A percentile compares a stretch with the other conserved stretches of the same genome.
These are phyloP conservation scores for Neofusicoccum sp. DNA, from an alignment of 2,329 filamentous ascomycete species.

Conservation along the genomic window DNA sequence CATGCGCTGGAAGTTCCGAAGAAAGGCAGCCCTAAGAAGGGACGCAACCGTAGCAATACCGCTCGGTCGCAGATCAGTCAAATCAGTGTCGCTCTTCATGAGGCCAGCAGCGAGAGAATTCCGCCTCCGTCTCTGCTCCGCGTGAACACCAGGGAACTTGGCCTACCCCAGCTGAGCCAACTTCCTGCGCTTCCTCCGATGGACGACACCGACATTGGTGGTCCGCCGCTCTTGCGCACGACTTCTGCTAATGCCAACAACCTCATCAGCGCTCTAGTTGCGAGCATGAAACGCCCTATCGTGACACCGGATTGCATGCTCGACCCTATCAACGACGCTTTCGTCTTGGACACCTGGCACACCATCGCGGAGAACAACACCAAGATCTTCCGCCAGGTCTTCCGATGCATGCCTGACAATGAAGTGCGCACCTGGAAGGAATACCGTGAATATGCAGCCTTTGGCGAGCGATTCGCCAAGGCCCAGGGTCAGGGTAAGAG, in stretches of 20 bases:
- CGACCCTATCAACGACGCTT: slow-evolving; percentile 78
- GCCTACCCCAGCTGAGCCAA: slow-evolving; percentile 66
- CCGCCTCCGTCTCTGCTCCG: slow-evolving; percentile 61
- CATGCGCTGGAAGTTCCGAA: slow-evolving; percentile 49
- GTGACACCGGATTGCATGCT: slow-evolving; percentile 92
- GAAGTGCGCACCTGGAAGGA: slow-evolving; percentile 92
- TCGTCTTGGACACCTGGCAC: slow-evolving; percentile 87
- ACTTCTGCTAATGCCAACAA: slow-evolving; percentile 48
- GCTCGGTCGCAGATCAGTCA: slow-evolving; percentile 31
- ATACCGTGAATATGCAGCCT: slow-evolving; percentile 80
- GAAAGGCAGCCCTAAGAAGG: slow-evolving; percentile 39
- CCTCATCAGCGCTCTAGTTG: slow-evolving; percentile 48
- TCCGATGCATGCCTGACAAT: slow-evolving; percentile 94
- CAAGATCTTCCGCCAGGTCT: slow-evolving; percentile 87
- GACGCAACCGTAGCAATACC: slow-evolving; percentile 33
- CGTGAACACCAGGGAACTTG: slow-evolving; percentile 64
- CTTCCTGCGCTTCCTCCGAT: slow-evolving; percentile 66
- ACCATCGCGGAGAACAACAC: slow-evolving; percentile 91
- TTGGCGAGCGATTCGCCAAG: slow-evolving; percentile 73
- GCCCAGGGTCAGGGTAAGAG: slow-evolving; percentile 56
- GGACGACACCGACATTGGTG: slow-evolving; percentile 82
- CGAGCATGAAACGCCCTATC: slow-evolving; percentile 70
- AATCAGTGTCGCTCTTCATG: slow-evolving; percentile 28
- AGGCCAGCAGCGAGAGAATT: slow-evolving; percentile 47
- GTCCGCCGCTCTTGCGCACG: slow-evolving; percentile 62